Evolutionary conservation across 148 eudicot species (phyloP).

Genomic region (Chenopodium album): DNA sequence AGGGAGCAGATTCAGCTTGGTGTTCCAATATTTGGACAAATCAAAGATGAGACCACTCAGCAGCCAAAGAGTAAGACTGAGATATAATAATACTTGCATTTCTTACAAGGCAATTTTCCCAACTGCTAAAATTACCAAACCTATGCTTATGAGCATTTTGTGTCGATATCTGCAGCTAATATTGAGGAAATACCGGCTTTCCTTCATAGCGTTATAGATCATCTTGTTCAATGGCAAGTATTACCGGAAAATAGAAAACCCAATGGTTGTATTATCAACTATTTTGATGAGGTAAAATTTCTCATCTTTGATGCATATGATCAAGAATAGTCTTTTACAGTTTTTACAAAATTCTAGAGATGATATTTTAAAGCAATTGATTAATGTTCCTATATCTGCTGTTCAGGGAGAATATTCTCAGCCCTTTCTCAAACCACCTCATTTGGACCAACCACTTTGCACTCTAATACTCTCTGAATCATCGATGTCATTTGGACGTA

Average conservation of each 20-base stretch:
- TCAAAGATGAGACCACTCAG: conserved; percentile 54
- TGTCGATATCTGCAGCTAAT: conserved; percentile 46
- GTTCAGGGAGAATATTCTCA: conserved; percentile 86
- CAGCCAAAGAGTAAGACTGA: conserved; percentile 51
- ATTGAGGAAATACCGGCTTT: conserved; percentile 80
- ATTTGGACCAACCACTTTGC: conserved; percentile 83
- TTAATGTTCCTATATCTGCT: not conserved
- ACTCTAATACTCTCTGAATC: conserved; percentile 77
- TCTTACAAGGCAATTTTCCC: not conserved
- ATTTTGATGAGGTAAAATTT: conserved; percentile 76
- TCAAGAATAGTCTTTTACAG: not conserved
- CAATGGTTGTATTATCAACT: conserved; percentile 86
- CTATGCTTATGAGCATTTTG: not conserved
- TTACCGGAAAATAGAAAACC: conserved; percentile 77
- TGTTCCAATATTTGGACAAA: conserved; percentile 68
- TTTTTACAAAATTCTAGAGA: not conserved
- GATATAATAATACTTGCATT: not conserved
- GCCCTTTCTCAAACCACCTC: conserved; percentile 94
- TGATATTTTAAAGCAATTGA: not conserved
- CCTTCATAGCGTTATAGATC: conserved; percentile 72
- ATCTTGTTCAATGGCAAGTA: conserved; percentile 77
- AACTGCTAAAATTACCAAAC: not conserved
- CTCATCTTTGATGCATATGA: not conserved
- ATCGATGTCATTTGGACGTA: conserved; percentile 84
- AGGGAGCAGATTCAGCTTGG: conserved; percentile 96